Conservation (phyloP, 371 early-diverging fungal genomes). For the Rhizopus arrhizus region DNA sequence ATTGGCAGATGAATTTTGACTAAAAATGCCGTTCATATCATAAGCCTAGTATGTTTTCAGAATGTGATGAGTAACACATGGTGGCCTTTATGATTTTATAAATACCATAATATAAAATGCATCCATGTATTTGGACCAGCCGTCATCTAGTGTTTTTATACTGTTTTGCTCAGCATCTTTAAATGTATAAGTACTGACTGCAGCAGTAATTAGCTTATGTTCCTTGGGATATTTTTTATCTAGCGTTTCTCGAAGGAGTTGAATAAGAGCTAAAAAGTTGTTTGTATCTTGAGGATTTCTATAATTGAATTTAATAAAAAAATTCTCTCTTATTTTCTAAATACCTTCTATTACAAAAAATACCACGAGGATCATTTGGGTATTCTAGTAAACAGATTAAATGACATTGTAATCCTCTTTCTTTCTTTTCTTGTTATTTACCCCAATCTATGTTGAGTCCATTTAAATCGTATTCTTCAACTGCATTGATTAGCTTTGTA, state of each 20-base stretch:
- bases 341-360: constrained; percentile 36
- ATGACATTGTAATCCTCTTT: neutral
- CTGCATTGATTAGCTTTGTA: constrained; percentile 20
- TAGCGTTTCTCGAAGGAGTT: constrained; percentile 31
- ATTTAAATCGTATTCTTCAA: constrained; percentile 48
- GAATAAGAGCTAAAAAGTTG: constrained; percentile 38
- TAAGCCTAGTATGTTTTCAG: constrained; percentile 29
- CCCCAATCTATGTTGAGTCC: constrained; percentile 58
- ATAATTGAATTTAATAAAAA: neutral
- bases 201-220: constrained; percentile 38
- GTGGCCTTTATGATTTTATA: neutral
- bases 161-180: constrained; percentile 17
- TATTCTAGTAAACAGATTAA: constrained; percentile 19
- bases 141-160: constrained; percentile 17
- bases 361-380: constrained; percentile 32
- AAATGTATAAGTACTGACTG: constrained; percentile 28
- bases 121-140: constrained; percentile 59
- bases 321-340: neutral
- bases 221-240: constrained; percentile 30
- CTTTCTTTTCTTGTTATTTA: constrained; percentile 13
- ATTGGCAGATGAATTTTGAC: constrained; percentile 53
- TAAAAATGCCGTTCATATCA: constrained; percentile 42
- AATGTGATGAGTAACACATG: too few species aligned
- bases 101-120: constrained; percentile 63
- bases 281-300: constrained; percentile 49